phyloP scores from a whole-genome alignment of 2,329 filamentous ascomycete genomes.

The Colletotrichum sp. region DNA sequence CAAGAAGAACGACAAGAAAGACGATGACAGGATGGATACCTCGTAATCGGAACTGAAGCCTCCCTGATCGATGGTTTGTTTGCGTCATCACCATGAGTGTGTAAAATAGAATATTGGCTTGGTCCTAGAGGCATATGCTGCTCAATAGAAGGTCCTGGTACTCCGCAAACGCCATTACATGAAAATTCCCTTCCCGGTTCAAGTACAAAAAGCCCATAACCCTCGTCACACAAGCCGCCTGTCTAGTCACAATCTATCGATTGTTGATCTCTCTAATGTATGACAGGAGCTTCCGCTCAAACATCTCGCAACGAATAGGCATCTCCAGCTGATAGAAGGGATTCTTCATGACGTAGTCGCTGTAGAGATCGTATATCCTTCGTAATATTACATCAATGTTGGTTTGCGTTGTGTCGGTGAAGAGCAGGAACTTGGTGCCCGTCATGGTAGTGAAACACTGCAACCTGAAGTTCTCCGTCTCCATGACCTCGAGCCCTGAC shows the following conservation, averaged over 20 bases:
- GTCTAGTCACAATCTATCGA: conserved; percentile 37
- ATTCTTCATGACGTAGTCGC: conserved; percentile 99
- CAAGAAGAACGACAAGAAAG: conserved; percentile 48
- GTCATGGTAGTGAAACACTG: conserved; percentile 96
- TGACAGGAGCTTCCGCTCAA: conserved; percentile 83
- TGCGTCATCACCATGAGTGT: conserved; percentile 12
- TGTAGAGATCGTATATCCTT: conserved; percentile 91
- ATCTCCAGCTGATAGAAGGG: conserved; percentile 98
- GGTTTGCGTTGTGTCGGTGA: conserved; percentile 86
- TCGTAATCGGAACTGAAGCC: conserved; percentile 55
- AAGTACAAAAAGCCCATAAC: neutral
- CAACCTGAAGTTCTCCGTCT: conserved; percentile 91
- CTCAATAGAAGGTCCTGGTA: conserved; percentile 16
- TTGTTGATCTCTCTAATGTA: conserved; percentile 79
- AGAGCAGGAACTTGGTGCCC: conserved; percentile 93
- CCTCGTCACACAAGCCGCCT: neutral
- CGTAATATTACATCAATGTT: conserved; percentile 85
- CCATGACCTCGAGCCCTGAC: conserved; percentile 88
- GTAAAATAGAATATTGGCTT: conserved; percentile 22
- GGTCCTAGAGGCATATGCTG: conserved; percentile 9
- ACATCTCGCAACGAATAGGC: conserved; percentile 94
- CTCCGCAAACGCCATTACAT: conserved; percentile 16
- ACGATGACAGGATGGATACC: conserved; percentile 87
- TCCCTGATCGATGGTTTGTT: neutral
- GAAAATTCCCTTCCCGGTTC: neutral